A percentile compares a stretch with the other conserved stretches of the same genome.
Conservation (phyloP, 2,329 filamentous ascomycete species). For the Aspergillus fumigatus region DNA sequence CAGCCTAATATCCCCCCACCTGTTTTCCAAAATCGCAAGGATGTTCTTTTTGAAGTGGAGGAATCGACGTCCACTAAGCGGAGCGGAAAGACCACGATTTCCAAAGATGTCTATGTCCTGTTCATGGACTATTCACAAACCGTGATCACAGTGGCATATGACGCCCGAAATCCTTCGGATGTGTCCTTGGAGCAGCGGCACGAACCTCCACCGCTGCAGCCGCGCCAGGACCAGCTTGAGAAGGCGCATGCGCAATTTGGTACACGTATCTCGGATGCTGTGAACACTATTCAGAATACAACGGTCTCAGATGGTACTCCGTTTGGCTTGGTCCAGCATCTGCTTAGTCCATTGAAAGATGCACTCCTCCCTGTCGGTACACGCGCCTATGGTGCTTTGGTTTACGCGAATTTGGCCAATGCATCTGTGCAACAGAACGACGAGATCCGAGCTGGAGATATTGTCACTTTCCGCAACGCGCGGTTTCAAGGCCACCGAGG, state of each 20-base stretch:
- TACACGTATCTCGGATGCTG: constrained; percentile 67
- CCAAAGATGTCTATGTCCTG: constrained; percentile 79
- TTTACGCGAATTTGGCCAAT: constrained; percentile 94
- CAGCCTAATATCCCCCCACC: constrained; percentile 75
- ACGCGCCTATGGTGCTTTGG: constrained; percentile 81
- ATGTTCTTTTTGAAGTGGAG: constrained; percentile 77
- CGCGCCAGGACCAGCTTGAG: constrained; percentile 92
- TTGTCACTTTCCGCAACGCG: constrained; percentile 87
- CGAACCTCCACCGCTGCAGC: constrained; percentile 71
- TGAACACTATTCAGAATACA: constrained; percentile 67
- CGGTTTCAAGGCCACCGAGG: constrained; percentile 94
- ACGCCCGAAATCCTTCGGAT: constrained; percentile 67
- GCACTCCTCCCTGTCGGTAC: constrained; percentile 81
- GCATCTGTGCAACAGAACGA: constrained; percentile 85
- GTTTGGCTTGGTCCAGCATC: constrained; percentile 69
- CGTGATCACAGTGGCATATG: constrained; percentile 73
- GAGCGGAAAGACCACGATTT: constrained; percentile 66
- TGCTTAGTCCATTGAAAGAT: constrained; percentile 67
- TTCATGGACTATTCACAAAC: constrained; percentile 98
- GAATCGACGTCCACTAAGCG: constrained; percentile 67
- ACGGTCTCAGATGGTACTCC: constrained; percentile 82
- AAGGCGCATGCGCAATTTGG: constrained; percentile 78
- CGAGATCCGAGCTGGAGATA: constrained; percentile 88
- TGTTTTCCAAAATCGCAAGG: constrained; percentile 72
- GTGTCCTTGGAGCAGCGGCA: constrained; percentile 79